Percentiles rank a stretch among this genome's conserved stretches.
These are phyloP conservation scores for Monosporascus sp. DNA, from an alignment of 2,329 filamentous ascomycete genomes.

Conservation along the genomic window DNA sequence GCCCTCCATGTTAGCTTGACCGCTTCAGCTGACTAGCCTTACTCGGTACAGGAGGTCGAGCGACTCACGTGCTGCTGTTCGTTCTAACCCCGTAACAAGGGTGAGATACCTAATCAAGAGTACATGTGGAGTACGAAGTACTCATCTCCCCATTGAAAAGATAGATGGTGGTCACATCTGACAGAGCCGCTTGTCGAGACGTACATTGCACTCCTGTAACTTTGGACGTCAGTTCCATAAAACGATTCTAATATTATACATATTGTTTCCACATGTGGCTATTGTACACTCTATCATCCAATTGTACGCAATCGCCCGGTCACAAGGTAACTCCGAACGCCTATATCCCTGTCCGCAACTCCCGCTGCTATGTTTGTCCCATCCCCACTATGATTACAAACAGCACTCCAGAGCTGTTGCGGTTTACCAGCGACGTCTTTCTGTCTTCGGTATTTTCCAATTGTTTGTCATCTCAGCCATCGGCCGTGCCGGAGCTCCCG, in stretches of 20 bases:
- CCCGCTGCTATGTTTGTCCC: neutral
- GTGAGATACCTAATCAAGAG: too few species aligned
- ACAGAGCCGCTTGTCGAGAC: too few species aligned
- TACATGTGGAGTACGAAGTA: too few species aligned
- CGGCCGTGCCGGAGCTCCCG: constrained; percentile 20
- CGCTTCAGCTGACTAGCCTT: neutral
- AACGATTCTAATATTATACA: too few species aligned
- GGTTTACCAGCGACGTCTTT: constrained; percentile 3
- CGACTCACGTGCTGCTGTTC: neutral
- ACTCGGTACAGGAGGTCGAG: neutral
- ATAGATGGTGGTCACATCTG: too few species aligned
- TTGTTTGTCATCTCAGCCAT: constrained; percentile 20
- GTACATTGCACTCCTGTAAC: too few species aligned
- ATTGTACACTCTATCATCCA: too few species aligned
- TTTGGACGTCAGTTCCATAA: too few species aligned
- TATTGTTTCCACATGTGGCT: too few species aligned
- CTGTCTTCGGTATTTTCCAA: constrained; percentile 15
- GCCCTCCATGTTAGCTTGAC: neutral
- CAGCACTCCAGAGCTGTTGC: neutral
- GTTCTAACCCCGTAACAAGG: neutral
- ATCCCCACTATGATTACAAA: neutral
- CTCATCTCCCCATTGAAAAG: too few species aligned
- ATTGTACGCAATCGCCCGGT: too few species aligned
- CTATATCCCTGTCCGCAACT: neutral
- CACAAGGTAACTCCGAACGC: neutral